phyloP scores from a whole-genome alignment of 805 yeast genomes.

The Sugiyamaella boreocaroliniensis region DNA sequence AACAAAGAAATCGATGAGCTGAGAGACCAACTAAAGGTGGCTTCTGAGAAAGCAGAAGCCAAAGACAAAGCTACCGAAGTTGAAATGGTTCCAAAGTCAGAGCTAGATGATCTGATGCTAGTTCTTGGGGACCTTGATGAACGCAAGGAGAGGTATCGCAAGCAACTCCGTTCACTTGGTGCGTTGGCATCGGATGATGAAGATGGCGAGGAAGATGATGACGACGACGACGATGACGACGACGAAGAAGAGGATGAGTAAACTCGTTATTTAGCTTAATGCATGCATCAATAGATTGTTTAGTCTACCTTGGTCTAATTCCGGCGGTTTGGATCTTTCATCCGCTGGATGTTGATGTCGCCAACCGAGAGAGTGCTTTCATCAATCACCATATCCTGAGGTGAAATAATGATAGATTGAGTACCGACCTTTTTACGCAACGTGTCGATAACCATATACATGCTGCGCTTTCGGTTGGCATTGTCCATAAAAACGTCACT shows the following conservation, averaged over 20 bases:
- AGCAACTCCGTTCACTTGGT: slow-evolving; percentile 45
- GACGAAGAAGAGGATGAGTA: slow-evolving; percentile 22
- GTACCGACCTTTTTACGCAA: slow-evolving; percentile 57
- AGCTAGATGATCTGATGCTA: slow-evolving; percentile 68
- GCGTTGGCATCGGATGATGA: slow-evolving; percentile 68
- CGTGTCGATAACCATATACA: slow-evolving; percentile 64
- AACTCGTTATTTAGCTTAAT: neutral
- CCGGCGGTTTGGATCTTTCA: slow-evolving; percentile 28
- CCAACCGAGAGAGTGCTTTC: slow-evolving; percentile 58
- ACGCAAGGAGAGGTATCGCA: slow-evolving; percentile 51
- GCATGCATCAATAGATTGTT: neutral
- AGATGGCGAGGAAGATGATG: slow-evolving; percentile 57
- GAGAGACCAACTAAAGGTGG: neutral
- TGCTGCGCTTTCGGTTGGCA: slow-evolving; percentile 74
- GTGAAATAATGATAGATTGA: slow-evolving; percentile 90
- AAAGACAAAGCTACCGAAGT: neutral
- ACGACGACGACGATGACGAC: slow-evolving; percentile 39
- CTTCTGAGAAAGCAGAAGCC: neutral
- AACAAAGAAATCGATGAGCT: neutral
- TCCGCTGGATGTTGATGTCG: slow-evolving; percentile 29
- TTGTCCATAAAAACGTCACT: slow-evolving; percentile 94
- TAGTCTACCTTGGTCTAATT: too few relatives aligned
- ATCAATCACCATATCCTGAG: slow-evolving; percentile 69
- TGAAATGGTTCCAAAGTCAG: slow-evolving; percentile 42
- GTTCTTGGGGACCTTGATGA: slow-evolving; percentile 74